A percentile compares a stretch with the other conserved stretches of the same genome.
Evolutionary conservation across 2,329 filamentous ascomycete species (phyloP).

Genomic region (Ceratocystis huliohia): DNA sequence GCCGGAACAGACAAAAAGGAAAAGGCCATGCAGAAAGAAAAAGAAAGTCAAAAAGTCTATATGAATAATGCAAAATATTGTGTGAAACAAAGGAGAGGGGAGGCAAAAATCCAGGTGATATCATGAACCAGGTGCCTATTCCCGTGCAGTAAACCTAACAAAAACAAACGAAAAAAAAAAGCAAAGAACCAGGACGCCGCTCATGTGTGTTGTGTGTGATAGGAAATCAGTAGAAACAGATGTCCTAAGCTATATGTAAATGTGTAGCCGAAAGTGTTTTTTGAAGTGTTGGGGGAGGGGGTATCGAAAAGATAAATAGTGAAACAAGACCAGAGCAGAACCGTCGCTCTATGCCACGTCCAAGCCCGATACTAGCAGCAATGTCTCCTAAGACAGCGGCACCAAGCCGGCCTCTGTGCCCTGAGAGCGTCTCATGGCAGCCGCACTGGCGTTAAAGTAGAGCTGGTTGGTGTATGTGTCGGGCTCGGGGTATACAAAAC

Average conservation of each 20-base stretch:
- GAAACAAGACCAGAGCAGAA: neutral
- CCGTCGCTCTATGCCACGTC: no score
- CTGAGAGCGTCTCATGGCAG: conserved; percentile 31
- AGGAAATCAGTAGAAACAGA: neutral
- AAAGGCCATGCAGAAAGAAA: neutral
- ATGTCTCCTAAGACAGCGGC: conserved; percentile 22
- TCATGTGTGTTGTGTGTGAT: conserved; percentile 5
- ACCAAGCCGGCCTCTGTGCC: conserved; percentile 46
- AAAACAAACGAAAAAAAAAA: neutral
- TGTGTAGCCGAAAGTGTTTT: neutral
- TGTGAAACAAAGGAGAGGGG: neutral
- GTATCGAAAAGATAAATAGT: neutral
- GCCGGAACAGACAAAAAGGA: neutral
- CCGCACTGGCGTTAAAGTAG: conserved; percentile 47
- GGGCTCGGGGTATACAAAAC: conserved; percentile 70
- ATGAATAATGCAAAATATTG: neutral
- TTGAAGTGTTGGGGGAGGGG: neutral
- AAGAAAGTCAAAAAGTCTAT: neutral
- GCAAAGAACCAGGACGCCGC: neutral
- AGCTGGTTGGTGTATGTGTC: conserved; percentile 59
- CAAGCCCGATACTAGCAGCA: neutral
- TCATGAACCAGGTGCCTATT: neutral
- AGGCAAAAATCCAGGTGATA: neutral
- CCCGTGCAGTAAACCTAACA: neutral
- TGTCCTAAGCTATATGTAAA: neutral